A percentile compares a stretch with the other conserved stretches of the same genome.
Conservation (phyloP, 257 asterid species). For the Parsonsia alboflavescens region DNA sequence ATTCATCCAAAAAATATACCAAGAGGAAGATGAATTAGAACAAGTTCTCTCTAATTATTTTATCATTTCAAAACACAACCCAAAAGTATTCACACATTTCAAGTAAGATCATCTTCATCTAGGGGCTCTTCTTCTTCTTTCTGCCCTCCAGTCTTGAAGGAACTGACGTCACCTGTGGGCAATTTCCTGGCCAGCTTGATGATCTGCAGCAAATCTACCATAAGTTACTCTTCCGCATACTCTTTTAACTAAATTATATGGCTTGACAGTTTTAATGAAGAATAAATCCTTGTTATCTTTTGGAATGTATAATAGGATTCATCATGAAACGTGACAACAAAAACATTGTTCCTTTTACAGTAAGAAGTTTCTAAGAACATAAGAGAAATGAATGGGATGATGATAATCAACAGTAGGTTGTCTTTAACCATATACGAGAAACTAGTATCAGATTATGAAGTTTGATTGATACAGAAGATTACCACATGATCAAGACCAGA, state of each 20-base stretch:
- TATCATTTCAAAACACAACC: not conserved
- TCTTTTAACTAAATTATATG: not conserved
- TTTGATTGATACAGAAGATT: constrained; percentile 25
- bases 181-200: constrained; percentile 87
- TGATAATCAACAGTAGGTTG: not conserved
- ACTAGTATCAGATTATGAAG: not conserved
- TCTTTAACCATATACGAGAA: not conserved
- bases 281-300: not conserved
- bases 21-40: not conserved
- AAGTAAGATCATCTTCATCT: constrained; percentile 96
- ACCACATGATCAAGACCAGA: constrained; percentile 85
- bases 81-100: constrained; percentile 14
- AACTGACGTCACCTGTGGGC: constrained; percentile 78
- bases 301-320: not conserved
- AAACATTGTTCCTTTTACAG: no score
- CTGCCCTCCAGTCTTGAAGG: constrained; percentile 42
- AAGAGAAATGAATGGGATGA: not conserved
- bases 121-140: constrained; percentile 49
- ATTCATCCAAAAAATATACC: not conserved
- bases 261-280: not conserved
- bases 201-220: constrained; percentile 41
- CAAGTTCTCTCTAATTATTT: not conserved
- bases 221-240: not conserved
- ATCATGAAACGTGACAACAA: not conserved
- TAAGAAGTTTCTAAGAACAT: not conserved